Conservation (phyloP, 257 asterid genomes). For the Rauvolfia tetraphylla region DNA sequence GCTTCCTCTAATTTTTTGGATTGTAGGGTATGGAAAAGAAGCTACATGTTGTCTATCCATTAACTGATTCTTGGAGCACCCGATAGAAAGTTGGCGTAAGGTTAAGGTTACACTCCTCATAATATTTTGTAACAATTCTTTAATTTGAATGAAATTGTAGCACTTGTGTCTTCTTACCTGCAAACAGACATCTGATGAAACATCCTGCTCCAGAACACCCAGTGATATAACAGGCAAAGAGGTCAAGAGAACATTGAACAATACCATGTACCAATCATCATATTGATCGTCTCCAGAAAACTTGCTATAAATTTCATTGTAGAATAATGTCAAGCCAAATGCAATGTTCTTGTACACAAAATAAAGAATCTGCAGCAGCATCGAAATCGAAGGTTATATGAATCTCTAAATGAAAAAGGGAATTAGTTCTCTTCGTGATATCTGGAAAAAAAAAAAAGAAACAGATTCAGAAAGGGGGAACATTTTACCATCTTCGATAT, state of each 20-base stretch:
- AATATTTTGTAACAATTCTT: no score
- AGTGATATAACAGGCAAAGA: conserved; percentile 69
- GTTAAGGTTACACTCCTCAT: no score
- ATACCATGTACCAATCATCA: conserved; percentile 70
- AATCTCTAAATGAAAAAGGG: neutral
- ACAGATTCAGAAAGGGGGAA: neutral
- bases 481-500: conserved; percentile 50
- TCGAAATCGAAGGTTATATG: neutral
- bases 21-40: no score
- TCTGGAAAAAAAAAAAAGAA: neutral
- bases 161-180: conserved; percentile 33
- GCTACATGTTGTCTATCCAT: no score
- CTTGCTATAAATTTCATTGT: conserved; percentile 47
- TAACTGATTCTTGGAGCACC: no score
- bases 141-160: neutral
- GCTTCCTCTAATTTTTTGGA: no score
- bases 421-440: neutral
- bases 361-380: conserved; percentile 51
- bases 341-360: conserved; percentile 66
- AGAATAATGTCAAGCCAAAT: conserved; percentile 64
- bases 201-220: conserved; percentile 69
- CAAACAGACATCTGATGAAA: conserved; percentile 53
- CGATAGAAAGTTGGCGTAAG: no score
- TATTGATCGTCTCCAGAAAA: conserved; percentile 57
- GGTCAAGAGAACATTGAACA: conserved; percentile 64